These are phyloP conservation scores for Lepidium campestre DNA, from an alignment of 441 rosid species.

Conservation along the genomic window DNA sequence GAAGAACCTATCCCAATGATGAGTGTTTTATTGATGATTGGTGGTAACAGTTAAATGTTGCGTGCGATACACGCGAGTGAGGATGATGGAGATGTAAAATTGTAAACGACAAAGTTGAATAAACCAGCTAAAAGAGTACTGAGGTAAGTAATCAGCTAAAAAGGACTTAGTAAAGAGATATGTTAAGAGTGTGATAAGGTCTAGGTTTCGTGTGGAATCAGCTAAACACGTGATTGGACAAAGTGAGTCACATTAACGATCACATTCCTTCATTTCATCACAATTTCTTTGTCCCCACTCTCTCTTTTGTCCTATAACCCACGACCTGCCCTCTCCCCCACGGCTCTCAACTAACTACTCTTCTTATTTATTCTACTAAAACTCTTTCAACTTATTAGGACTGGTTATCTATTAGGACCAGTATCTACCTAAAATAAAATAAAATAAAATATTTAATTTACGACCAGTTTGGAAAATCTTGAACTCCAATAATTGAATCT, in stretches of 20 bases:
- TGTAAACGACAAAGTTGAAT: background rate
- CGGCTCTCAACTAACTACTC: background rate
- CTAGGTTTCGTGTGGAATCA: slow-evolving; percentile 35
- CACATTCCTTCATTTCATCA: slow-evolving; percentile 17
- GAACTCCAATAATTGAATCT: background rate
- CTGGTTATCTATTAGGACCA: too few relatives aligned
- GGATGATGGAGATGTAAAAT: background rate
- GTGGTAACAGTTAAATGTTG: background rate
- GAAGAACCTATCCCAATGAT: background rate
- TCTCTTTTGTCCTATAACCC: background rate
- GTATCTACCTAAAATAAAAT: too few relatives aligned
- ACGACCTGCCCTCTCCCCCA: background rate
- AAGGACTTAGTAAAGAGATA: slow-evolving; percentile 15
- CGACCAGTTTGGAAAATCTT: too few relatives aligned
- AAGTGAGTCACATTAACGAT: slow-evolving; percentile 33
- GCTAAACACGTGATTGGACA: slow-evolving; percentile 25
- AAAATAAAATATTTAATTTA: too few relatives aligned
- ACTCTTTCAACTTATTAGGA: too few relatives aligned
- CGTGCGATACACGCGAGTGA: slow-evolving; percentile 25
- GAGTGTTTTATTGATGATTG: background rate
- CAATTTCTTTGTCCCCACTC: slow-evolving; percentile 4
- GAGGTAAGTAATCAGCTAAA: slow-evolving; percentile 12
- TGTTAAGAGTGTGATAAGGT: slow-evolving; percentile 25
- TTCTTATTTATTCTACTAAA: too few relatives aligned
- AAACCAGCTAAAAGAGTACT: too few relatives aligned